Conservation (phyloP, 2,329 filamentous ascomycete genomes). For the Hypomyces rosellus region DNA sequence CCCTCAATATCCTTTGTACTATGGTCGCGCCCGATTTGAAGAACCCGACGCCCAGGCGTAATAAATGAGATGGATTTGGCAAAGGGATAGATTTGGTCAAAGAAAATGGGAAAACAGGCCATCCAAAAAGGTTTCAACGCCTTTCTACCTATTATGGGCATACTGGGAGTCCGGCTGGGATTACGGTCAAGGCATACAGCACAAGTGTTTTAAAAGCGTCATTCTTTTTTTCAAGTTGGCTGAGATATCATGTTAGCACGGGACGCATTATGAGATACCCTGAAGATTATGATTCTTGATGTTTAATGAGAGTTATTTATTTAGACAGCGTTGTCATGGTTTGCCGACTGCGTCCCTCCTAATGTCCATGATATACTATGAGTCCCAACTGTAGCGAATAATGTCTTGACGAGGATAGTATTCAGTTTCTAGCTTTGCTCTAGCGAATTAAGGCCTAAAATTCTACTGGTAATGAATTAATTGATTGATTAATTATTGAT, state of each 20-base stretch:
- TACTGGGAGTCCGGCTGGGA: neutral
- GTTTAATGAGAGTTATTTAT: neutral
- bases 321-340: no score
- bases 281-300: neutral
- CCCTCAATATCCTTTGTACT: constrained; percentile 31
- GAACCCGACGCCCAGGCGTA: constrained; percentile 26
- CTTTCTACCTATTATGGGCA: neutral
- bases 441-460: no score
- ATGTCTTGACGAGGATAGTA: no score
- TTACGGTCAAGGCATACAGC: neutral
- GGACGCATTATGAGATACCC: constrained; percentile 16
- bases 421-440: no score
- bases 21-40: constrained; percentile 33
- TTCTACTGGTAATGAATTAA: no score
- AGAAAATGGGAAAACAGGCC: neutral
- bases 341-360: no score
- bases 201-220: neutral
- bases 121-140: neutral
- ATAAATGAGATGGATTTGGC: neutral
- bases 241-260: neutral
- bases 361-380: no score
- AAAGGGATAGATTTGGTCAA: neutral
- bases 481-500: no score
- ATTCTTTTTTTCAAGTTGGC: neutral
- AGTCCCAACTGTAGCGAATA: no score